Evolutionary conservation across 1,284 basidiomycete genomes (phyloP), one percentile per base, ranked within the genome.

Genomic region (Fereydounia khargensis): DNA sequence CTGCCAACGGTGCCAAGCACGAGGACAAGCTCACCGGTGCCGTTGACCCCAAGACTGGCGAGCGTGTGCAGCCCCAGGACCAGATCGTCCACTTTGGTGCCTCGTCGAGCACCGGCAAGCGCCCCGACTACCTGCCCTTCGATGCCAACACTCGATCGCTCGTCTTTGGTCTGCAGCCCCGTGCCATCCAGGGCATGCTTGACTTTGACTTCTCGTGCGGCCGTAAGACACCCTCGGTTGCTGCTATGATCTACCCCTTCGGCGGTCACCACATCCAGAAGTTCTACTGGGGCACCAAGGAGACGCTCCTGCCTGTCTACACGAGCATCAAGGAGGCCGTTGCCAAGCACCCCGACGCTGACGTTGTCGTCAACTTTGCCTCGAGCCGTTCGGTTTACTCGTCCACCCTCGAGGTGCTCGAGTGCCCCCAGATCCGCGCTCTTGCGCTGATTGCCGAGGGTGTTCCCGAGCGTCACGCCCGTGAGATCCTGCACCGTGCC

Each of bases 161-260:
- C 77, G 92, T 98, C 54, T 97, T 91, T 68, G 94, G 94, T 78
- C 87, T 98, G 58, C 94, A 98, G 81, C 94, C 94, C 37, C 90
- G 95, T 76, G 95, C 95, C 35, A 97, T 98, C 78, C 95, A 98
- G 80, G 94, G 94, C 74, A 98, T 98, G 95, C 87, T 98, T 68
- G 94, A 98, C 83, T 98, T 98, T 71, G 94, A 98, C 82, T 98
- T 87, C 80, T 91, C 90, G 14, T 98, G 95, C 79, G 94, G 94
- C 24, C 89, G 95, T 61, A 79, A 83, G 55, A 84, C 86, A n/a
- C 92, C 94, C 37, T 90, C 87, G 43, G 94, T 98, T 60, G 94
- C 94, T 30, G 94, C 95, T 44, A 98, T 98, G 94, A 96, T 98
- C 78, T 98, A 98, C 79, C 95, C 95, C 76, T 98, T 98, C 80